Evolutionary conservation across 2,329 filamentous ascomycete genomes (phyloP).

Genomic region (Penicillium sp.): DNA sequence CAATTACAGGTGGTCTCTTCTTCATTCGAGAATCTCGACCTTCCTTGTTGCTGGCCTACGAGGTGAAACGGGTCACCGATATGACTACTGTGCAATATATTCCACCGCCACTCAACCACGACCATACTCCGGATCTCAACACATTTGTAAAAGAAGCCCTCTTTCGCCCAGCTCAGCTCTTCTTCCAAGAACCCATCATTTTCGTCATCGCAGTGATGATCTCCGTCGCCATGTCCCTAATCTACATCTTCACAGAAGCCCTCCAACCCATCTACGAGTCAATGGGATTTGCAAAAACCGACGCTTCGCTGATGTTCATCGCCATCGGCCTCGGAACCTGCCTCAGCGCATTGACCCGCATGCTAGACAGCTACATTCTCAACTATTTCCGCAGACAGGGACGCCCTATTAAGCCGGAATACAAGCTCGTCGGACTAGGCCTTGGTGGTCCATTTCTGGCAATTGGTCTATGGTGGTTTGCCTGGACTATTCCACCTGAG

Average conservation of each 20-base stretch:
- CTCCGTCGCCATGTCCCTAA: conserved; percentile 39
- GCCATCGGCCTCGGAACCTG: conserved; percentile 35
- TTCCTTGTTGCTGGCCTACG: conserved; percentile 33
- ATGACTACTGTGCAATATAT: conserved; percentile 10
- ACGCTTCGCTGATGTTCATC: conserved; percentile 37
- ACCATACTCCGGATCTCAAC: conserved; percentile 31
- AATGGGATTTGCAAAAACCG: conserved; percentile 27
- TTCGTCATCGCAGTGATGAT: conserved; percentile 38
- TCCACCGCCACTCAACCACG: conserved; percentile 31
- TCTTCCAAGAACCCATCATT: conserved; percentile 43
- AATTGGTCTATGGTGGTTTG: conserved; percentile 42
- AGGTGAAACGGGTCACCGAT: conserved; percentile 26
- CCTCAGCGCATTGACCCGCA: conserved; percentile 37
- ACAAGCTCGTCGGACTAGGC: conserved; percentile 42
- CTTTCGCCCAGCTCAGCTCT: conserved; percentile 36
- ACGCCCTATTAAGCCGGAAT: conserved; percentile 34
- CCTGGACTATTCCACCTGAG: conserved; percentile 41
- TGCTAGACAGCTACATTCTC: conserved; percentile 36
- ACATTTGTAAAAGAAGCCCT: conserved; percentile 36
- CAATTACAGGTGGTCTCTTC: conserved; percentile 30
- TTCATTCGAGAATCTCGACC: conserved; percentile 41
- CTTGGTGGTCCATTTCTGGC: conserved; percentile 41
- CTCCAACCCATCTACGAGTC: conserved; percentile 36
- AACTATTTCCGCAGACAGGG: conserved; percentile 17
- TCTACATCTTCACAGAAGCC: conserved; percentile 44